Conservation (phyloP, 495 filamentous ascomycete species). For the Podospora pseudoanserina region DNA sequence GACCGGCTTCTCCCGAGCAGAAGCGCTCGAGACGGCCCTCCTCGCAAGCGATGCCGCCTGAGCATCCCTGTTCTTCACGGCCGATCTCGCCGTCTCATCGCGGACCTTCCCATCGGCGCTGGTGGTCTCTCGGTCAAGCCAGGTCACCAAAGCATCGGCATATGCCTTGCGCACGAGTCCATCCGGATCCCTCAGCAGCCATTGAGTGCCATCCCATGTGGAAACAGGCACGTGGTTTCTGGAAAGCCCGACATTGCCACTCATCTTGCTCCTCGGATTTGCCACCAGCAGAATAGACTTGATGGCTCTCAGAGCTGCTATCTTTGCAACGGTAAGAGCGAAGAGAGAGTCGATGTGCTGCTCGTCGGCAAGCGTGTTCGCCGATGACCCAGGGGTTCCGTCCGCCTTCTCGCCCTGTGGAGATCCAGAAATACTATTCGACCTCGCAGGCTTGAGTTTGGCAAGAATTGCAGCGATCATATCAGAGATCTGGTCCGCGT, state of each 20-base stretch:
- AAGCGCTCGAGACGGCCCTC: conserved; percentile 66
- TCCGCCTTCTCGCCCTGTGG: conserved; percentile 41
- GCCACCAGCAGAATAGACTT: conserved; percentile 77
- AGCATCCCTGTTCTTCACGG: conserved; percentile 33
- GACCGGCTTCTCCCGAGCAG: conserved; percentile 55
- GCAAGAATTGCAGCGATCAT: conserved; percentile 78
- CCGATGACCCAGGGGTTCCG: conserved; percentile 24
- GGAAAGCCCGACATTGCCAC: conserved; percentile 57
- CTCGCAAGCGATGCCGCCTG: conserved; percentile 44
- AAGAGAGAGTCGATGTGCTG: conserved; percentile 60
- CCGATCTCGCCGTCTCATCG: conserved; percentile 48
- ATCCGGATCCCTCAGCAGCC: conserved; percentile 75
- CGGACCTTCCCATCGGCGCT: conserved; percentile 59
- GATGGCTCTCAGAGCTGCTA: conserved; percentile 73
- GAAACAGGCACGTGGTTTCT: conserved; percentile 70
- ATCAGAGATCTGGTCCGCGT: conserved; percentile 87
- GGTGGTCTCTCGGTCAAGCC: conserved; percentile 76
- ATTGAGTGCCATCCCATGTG: conserved; percentile 90
- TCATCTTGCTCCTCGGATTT: conserved; percentile 59
- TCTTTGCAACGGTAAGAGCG: conserved; percentile 66
- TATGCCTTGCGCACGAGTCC: conserved; percentile 76
- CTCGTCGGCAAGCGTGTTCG: conserved; percentile 33
- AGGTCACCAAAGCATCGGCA: conserved; percentile 73
- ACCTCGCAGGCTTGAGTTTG: conserved; percentile 63
- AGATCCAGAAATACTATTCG: conserved; percentile 39